phyloP scores from a whole-genome alignment of 2,329 filamentous ascomycete genomes.

The Botrytis hyacinthi region DNA sequence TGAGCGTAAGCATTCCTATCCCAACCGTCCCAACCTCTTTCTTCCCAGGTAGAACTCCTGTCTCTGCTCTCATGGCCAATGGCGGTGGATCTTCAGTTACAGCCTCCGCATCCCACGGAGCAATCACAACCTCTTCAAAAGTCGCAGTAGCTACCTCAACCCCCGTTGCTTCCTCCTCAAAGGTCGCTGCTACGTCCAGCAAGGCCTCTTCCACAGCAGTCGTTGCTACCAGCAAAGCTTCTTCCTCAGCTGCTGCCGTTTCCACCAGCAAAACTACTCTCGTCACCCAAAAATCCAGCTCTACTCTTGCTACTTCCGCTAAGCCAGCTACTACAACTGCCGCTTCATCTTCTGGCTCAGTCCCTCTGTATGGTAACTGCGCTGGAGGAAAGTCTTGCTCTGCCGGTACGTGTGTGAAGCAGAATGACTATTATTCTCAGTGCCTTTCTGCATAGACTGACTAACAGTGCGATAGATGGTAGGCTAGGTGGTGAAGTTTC shows the following conservation, averaged over 20 bases:
- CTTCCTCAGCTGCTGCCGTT: background rate
- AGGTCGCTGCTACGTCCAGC: background rate
- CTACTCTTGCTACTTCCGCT: background rate
- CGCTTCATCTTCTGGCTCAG: background rate
- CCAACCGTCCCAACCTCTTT: slow-evolving; percentile 32
- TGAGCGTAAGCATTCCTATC: slow-evolving; percentile 30
- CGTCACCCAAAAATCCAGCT: background rate
- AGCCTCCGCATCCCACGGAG: background rate
- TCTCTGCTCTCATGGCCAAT: slow-evolving; percentile 11
- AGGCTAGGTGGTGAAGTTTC: background rate
- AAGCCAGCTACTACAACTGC: background rate
- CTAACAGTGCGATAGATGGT: background rate
- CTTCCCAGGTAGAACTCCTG: slow-evolving; percentile 30
- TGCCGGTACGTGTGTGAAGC: slow-evolving; percentile 1
- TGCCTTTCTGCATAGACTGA: background rate
- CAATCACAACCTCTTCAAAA: background rate
- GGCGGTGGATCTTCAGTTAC: background rate
- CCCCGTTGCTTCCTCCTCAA: background rate
- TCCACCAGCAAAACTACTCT: background rate
- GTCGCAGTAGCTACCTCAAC: background rate
- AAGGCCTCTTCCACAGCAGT: background rate
- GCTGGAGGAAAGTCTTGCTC: background rate
- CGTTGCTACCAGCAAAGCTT: background rate
- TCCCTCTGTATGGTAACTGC: slow-evolving; percentile 3
- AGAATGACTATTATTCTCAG: background rate